These are phyloP conservation scores for Blastobotrys robertii DNA, from an alignment of 805 yeast genomes.

Conservation along the genomic window DNA sequence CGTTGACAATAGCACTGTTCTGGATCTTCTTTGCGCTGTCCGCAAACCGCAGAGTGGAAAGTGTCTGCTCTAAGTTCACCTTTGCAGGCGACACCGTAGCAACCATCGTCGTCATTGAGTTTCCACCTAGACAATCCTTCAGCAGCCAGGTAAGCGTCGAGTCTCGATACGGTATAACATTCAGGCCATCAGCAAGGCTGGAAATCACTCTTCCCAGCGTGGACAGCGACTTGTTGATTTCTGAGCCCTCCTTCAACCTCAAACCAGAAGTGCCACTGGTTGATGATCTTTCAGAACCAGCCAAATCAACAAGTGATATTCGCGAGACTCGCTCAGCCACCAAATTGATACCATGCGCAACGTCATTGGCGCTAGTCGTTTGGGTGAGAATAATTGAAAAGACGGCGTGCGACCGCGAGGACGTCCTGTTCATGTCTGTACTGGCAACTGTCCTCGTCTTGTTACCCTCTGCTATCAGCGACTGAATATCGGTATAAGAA, in stretches of 20 bases:
- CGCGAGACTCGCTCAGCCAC: constrained; percentile 39
- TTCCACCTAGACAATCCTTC: constrained; percentile 61
- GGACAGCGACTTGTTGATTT: constrained; percentile 58
- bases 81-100: constrained; percentile 74
- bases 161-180: constrained; percentile 51
- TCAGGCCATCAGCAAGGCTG: constrained; percentile 15
- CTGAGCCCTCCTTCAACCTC: constrained; percentile 42
- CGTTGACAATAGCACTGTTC: constrained; percentile 51
- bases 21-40: constrained; percentile 62
- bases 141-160: constrained; percentile 57
- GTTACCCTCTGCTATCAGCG: constrained; percentile 39
- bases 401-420: constrained; percentile 66
- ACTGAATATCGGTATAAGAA: constrained; percentile 35
- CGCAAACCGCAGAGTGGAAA: constrained; percentile 67
- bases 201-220: constrained; percentile 54
- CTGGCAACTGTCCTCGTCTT: constrained; percentile 48
- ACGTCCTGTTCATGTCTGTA: constrained; percentile 51
- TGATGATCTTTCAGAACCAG: constrained; percentile 57
- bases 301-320: constrained; percentile 57
- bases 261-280: constrained; percentile 40
- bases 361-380: constrained; percentile 32
- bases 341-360: constrained; percentile 12
- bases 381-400: constrained; percentile 47
- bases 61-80: constrained; percentile 59
- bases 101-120: constrained; percentile 55